Base-by-base conservation (phyloP, 371 early-diverging fungal genomes). In the Rhizopus stolonifer region DNA sequence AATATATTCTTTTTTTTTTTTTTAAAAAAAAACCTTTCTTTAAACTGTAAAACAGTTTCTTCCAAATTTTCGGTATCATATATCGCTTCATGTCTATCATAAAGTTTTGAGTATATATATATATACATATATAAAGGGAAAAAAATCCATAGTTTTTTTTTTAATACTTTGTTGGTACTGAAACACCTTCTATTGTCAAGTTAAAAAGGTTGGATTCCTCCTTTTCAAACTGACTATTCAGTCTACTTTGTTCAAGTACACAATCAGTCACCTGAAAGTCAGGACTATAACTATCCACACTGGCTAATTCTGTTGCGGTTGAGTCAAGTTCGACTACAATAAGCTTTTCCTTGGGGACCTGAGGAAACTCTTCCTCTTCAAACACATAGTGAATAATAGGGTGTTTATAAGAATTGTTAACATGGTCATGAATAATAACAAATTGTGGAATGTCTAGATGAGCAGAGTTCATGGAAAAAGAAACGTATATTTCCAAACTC, bases 371-470 rank as follows among this genome's bases (percentile, higher is more conserved):
- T 52, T 81, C 82, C 7, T 70, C 78, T 56, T 79, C 75, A 68
- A 81, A 81, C 7, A 79, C 78, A 52, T 79, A 81, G 49, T 81
- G 82, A 4, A 77, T 64, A 0, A 74, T 54, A 2, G 82, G 82
- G 44, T 81, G 76, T 33, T 75, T 74, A 40, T 75, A 77, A 5
- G 71, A 70, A 33, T 72, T 71, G 39, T 69, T 54, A 11, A 67
- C 53, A 49, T 74, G 66, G 52, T 81, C 82, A 47, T 70, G 77
- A 36, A 81, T 73, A 15, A 79, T 76, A 7, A 77, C 74, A 57
- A 77, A 77, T 18, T 81, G 74, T 8, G 79, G 78, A 52, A 78
- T 74, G 29, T 65, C 69, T 24, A 59, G 18, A 4, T 51, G 55
- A 15, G 64, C 21, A 25, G 54, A 49, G 39, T 43, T 56, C 57